These are phyloP conservation scores for Ophiocordyceps australis DNA, from an alignment of 2,329 filamentous ascomycete species.

Conservation along the genomic window DNA sequence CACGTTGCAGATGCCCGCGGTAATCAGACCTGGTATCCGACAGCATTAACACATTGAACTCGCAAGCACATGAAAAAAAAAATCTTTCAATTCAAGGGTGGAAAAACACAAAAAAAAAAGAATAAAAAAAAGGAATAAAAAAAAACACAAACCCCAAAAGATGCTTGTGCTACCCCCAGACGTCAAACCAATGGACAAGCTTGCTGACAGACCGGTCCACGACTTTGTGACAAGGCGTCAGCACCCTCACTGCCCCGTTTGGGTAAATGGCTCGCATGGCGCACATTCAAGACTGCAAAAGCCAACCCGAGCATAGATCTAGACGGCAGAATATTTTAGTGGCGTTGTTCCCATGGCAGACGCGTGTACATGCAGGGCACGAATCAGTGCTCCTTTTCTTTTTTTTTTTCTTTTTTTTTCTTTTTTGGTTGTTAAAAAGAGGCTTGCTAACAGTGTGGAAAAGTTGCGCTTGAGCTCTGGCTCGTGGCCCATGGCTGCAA, in stretches of 20 bases:
- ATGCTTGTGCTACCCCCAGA: conserved; percentile 51
- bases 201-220: conserved; percentile 26
- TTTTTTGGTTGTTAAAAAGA: no score
- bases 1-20: conserved; percentile 14
- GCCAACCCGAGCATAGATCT: conserved; percentile 22
- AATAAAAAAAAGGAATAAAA: background rate
- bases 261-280: no score
- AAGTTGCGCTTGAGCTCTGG: conserved; percentile 9
- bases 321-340: no score
- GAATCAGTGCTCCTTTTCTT: no score
- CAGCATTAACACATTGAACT: no score
- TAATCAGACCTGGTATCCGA: conserved; percentile 11
- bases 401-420: no score
- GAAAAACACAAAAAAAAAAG: no score
- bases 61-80: no score
- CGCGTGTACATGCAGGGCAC: no score
- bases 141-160: conserved; percentile 38
- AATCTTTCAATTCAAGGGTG: no score
- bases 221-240: conserved; percentile 5
- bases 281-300: conserved; percentile 25
- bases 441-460: conserved; percentile 8
- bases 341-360: no score
- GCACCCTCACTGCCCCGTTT: no score
- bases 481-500: conserved; percentile 8
- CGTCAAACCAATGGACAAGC: conserved; percentile 32